Evolutionary conservation across 441 rosid species (phyloP).

Genomic region (Jatropha podagrica): DNA sequence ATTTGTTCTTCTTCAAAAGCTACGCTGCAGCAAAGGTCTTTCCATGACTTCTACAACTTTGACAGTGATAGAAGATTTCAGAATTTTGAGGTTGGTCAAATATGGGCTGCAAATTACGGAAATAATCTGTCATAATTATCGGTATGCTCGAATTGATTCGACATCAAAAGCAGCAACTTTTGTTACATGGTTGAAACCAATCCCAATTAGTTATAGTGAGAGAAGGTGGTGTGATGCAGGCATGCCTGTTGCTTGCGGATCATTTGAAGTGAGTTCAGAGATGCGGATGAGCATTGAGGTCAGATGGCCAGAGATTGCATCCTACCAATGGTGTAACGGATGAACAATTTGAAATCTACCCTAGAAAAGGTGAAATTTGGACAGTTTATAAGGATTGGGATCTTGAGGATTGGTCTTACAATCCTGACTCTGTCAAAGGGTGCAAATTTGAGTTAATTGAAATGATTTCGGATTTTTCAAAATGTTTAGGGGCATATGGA

Average conservation of each 20-base stretch:
- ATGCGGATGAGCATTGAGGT: conserved; percentile 23
- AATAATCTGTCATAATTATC: conserved; percentile 21
- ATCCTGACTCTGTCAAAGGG: conserved; percentile 23
- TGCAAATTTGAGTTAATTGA: conserved; percentile 28
- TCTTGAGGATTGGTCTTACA: conserved; percentile 27
- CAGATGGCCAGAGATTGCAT: conserved; percentile 18
- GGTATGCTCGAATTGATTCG: conserved; percentile 25
- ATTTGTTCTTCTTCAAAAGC: not conserved
- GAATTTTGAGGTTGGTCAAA: conserved; percentile 24
- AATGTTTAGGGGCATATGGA: conserved; percentile 22
- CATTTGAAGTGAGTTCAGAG: conserved; percentile 28
- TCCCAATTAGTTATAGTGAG: conserved; percentile 27
- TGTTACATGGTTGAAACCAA: conserved; percentile 34
- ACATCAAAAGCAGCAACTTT: conserved; percentile 19
- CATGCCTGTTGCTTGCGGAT: conserved; percentile 33
- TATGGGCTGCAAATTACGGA: conserved; percentile 22
- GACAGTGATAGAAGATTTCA: conserved; percentile 21
- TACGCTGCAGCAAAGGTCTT: conserved; percentile 12
- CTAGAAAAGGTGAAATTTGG: conserved; percentile 34
- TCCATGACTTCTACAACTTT: conserved; percentile 26
- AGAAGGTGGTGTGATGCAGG: conserved; percentile 31
- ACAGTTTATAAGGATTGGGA: conserved; percentile 31
- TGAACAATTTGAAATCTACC: conserved; percentile 28
- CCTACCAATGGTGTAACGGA: conserved; percentile 24
- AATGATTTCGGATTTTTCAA: conserved; percentile 29